Conservation (phyloP, 257 asterid species). For the Perilla frutescens region DNA sequence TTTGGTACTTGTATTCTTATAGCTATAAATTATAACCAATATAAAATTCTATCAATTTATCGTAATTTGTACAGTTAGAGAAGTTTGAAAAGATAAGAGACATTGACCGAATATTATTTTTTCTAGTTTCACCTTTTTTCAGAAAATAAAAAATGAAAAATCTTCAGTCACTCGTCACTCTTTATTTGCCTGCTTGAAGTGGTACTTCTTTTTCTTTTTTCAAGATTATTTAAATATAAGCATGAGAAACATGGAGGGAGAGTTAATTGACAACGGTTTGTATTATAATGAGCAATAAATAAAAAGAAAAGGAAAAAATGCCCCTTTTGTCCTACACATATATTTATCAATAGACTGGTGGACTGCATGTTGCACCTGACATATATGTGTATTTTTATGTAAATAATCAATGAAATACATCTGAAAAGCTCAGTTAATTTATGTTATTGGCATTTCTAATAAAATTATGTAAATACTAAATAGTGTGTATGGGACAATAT, state of each 20-base stretch:
- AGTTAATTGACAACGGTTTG: background rate
- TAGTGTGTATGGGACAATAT: too few relatives aligned
- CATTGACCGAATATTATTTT: background rate
- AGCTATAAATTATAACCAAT: too few relatives aligned
- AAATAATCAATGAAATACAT: background rate
- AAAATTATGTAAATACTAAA: background rate
- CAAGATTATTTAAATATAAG: background rate
- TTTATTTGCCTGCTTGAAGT: background rate
- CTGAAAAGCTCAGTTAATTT: background rate
- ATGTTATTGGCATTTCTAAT: background rate
- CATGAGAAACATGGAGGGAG: background rate
- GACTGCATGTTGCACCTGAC: conserved; percentile 15
- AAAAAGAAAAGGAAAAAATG: too few relatives aligned
- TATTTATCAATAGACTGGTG: background rate
- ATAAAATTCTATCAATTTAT: too few relatives aligned
- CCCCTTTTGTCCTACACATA: background rate
- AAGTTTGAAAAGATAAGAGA: background rate
- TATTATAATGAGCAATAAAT: background rate
- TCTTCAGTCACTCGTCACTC: too few relatives aligned
- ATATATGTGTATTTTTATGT: conserved; percentile 14
- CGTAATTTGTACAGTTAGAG: too few relatives aligned
- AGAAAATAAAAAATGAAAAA: too few relatives aligned
- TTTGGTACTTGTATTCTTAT: too few relatives aligned
- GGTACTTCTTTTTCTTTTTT: background rate
- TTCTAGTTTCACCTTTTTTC: too few relatives aligned